Base-by-base conservation (phyloP, 257 asterid species). In the Scutellaria minor region DNA sequence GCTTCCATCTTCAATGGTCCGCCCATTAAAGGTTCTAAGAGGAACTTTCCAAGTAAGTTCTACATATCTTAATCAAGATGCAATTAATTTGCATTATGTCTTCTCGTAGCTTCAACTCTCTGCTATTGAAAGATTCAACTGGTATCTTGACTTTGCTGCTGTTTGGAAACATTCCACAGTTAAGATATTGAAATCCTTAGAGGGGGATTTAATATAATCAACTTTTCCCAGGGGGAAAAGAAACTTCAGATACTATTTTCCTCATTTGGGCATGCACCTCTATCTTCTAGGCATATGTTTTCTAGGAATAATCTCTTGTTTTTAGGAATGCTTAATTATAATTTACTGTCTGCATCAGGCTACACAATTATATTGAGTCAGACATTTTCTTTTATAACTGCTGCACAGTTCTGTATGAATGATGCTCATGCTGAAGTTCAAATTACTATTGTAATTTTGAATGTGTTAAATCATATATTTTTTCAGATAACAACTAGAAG, bases 11-110 rank as follows among this genome's bases (percentile, higher is more conserved):
- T 88, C 98, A 66, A 94, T 94, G 95, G 89, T 94, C 78, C 89
- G 96, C 56, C 97, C 96, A 47, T 72, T 94, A 77, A 94, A 89
- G 89, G 88, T 92, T 70, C 83, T 90, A 46, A 85, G 76, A 82
- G 99, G 98, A 83, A 94, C 90, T 77, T 85, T 94, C 79, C 99
- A 94, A 85, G 99, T 94, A 83, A 86, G 97, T 80, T 70, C 42
- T 11, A 37, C 78, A 67, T 64, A 50, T 52, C 69, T 40, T 59
- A 59, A 64, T 70, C 68, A 45, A 48, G 14, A 50, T 55, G 10
- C 44, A 55, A 41, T 60, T 63, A 39, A 44, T 70, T 66, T 53
- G 58, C 58, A 47, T 64, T 8, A 56, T 66, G 40, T 68, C 64
- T 62, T 39, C 64, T 72, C 22, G 52, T 65, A 37, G 66, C 56